A percentile compares a stretch with the other conserved stretches of the same genome.
Evolutionary conservation across 495 filamentous ascomycete species (phyloP).

Genomic region (Penicillium arizonense): DNA sequence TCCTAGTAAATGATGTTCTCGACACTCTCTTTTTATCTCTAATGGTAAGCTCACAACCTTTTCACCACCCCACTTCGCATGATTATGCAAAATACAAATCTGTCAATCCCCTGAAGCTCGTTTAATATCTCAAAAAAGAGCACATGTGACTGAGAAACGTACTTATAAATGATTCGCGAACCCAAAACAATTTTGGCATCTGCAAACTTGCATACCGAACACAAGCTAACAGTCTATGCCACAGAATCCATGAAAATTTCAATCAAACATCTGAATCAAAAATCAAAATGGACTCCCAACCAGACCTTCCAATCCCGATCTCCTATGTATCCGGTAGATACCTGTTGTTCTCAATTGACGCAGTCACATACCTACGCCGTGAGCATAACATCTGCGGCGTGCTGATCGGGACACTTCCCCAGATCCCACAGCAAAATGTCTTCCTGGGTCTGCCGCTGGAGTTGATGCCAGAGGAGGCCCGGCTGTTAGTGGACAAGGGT

Average conservation of each 20-base stretch:
- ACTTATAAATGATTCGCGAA: slow-evolving; percentile 39
- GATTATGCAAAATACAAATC: slow-evolving; percentile 75
- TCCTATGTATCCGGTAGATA: slow-evolving; percentile 78
- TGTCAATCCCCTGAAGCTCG: slow-evolving; percentile 86
- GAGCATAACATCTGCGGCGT: slow-evolving; percentile 85
- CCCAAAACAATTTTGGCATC: neutral
- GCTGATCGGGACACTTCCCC: slow-evolving; percentile 82
- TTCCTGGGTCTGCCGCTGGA: slow-evolving; percentile 87
- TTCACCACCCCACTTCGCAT: slow-evolving; percentile 41
- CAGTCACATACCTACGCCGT: slow-evolving; percentile 75
- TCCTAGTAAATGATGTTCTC: slow-evolving; percentile 8
- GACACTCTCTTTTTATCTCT: slow-evolving; percentile 14
- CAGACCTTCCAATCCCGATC: slow-evolving; percentile 69
- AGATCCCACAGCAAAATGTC: slow-evolving; percentile 90
- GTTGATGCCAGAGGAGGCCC: slow-evolving; percentile 87
- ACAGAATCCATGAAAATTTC: slow-evolving; percentile 15
- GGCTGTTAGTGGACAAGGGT: slow-evolving; percentile 76
- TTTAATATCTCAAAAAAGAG: slow-evolving; percentile 43
- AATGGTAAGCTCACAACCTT: slow-evolving; percentile 34
- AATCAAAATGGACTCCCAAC: slow-evolving; percentile 37
- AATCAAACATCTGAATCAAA: slow-evolving; percentile 3
- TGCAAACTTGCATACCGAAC: neutral
- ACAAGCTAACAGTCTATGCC: slow-evolving; percentile 2
- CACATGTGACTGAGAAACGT: slow-evolving; percentile 52
- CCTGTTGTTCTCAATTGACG: slow-evolving; percentile 83